phyloP scores from a whole-genome alignment of 2,329 filamentous ascomycete genomes.

The Xylariales sp. region DNA sequence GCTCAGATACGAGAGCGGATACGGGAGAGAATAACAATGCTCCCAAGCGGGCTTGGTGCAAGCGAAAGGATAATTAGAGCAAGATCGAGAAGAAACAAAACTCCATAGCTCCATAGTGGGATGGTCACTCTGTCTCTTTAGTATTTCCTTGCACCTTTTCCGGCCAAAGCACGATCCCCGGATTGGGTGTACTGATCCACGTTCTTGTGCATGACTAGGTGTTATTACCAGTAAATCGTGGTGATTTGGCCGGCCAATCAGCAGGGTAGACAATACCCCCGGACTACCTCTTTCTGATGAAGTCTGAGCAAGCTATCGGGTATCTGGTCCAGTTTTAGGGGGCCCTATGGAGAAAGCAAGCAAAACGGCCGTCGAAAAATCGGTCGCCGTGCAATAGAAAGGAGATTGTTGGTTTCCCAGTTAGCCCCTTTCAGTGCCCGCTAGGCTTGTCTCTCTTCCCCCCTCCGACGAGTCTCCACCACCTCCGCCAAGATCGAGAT shows the following conservation, averaged over 20 bases:
- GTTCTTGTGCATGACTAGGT: not conserved
- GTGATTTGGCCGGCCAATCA: not conserved
- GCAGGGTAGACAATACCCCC: not conserved
- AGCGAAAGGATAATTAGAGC: not conserved
- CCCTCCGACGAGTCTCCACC: not conserved
- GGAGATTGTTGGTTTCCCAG: not conserved
- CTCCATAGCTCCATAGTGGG: not conserved
- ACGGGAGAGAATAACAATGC: not conserved
- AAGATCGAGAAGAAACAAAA: not conserved
- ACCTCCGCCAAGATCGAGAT: not conserved
- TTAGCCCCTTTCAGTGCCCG: not conserved
- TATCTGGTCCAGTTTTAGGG: not conserved
- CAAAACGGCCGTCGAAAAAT: not conserved
- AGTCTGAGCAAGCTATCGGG: not conserved
- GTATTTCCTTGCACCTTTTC: no score
- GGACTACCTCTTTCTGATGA: not conserved
- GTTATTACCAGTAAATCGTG: not conserved
- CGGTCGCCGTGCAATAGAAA: not conserved
- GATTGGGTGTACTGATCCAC: no score
- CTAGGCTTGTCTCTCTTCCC: not conserved
- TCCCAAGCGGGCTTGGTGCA: no score
- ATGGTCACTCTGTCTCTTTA: no score
- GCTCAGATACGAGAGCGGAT: slow-evolving; percentile 4
- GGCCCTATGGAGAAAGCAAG: not conserved
- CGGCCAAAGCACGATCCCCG: no score